Evolutionary conservation across 768 basidiomycete genomes (phyloP).

Genomic region (Trametes maxima): DNA sequence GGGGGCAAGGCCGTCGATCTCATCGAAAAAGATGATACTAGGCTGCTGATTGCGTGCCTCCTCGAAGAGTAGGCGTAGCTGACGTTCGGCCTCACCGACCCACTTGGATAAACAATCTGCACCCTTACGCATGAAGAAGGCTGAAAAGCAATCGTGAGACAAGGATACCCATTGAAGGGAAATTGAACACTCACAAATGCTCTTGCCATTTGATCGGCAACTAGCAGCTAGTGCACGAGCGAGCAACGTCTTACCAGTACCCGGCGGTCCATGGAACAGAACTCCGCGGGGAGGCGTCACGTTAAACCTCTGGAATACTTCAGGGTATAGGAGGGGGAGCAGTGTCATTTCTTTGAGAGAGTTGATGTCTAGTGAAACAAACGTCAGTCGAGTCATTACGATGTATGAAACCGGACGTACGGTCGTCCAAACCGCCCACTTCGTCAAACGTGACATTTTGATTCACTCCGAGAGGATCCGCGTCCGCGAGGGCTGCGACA

Average conservation of each 20-base stretch:
- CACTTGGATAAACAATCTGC: slow-evolving; percentile 98
- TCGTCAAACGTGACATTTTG: slow-evolving; percentile 94
- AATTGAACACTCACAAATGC: slow-evolving; percentile 66
- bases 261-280: slow-evolving; percentile 96
- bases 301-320: slow-evolving; percentile 92
- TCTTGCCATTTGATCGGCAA: slow-evolving; percentile 81
- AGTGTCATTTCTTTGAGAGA: slow-evolving; percentile 98
- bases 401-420: slow-evolving; percentile 47
- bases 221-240: slow-evolving; percentile 94
- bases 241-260: slow-evolving; percentile 96
- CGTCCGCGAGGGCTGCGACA: slow-evolving; percentile 79
- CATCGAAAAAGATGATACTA: slow-evolving; percentile 98
- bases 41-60: slow-evolving; percentile 93
- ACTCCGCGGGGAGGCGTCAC: slow-evolving; percentile 97
- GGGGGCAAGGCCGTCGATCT: slow-evolving; percentile 97
- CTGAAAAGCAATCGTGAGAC: slow-evolving; percentile 40
- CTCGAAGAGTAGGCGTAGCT: slow-evolving; percentile 92
- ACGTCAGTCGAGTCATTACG: neutral
- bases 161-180: neutral
- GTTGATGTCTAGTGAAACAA: slow-evolving; percentile 71
- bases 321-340: slow-evolving; percentile 92
- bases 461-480: slow-evolving; percentile 93
- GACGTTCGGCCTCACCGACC: slow-evolving; percentile 98
- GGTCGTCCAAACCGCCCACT: slow-evolving; percentile 94
- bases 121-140: slow-evolving; percentile 99